These are phyloP conservation scores for Gossypium mustelinum DNA, from an alignment of 345 rosid genomes.

Conservation along the genomic window DNA sequence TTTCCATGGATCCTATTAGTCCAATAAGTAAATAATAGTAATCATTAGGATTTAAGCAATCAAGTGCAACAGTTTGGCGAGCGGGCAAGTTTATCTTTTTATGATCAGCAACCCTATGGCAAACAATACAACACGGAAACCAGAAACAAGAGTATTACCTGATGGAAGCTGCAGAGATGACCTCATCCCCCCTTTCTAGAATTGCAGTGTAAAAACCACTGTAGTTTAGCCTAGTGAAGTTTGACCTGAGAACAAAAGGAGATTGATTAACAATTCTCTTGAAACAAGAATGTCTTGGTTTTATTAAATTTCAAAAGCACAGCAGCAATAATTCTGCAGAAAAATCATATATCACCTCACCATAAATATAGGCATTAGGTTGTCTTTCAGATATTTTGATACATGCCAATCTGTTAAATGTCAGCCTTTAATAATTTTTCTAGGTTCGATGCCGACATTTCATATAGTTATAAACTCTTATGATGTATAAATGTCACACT, in stretches of 20 bases:
- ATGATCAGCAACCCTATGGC: background rate
- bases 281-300: background rate
- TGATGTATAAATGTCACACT: background rate
- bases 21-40: constrained; percentile 10
- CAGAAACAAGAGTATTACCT: constrained; percentile 40
- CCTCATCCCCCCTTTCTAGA: constrained; percentile 87
- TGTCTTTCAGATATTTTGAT: background rate
- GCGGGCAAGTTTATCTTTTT: background rate
- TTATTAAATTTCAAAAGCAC: background rate
- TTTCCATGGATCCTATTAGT: constrained; percentile 74
- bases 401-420: background rate
- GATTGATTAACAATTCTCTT: background rate
- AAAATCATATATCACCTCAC: background rate
- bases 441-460: background rate
- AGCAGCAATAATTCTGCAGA: background rate
- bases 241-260: constrained; percentile 54
- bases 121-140: background rate
- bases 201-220: constrained; percentile 67
- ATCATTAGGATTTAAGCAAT: constrained; percentile 13
- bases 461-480: background rate
- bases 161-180: constrained; percentile 76
- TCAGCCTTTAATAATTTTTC: background rate
- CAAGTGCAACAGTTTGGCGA: background rate
- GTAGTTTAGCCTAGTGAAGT: constrained; percentile 69
- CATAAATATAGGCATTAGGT: background rate